Base-by-base conservation (phyloP, 1,139 yeast genomes). In the Scheffersomyces cryptocercus region DNA sequence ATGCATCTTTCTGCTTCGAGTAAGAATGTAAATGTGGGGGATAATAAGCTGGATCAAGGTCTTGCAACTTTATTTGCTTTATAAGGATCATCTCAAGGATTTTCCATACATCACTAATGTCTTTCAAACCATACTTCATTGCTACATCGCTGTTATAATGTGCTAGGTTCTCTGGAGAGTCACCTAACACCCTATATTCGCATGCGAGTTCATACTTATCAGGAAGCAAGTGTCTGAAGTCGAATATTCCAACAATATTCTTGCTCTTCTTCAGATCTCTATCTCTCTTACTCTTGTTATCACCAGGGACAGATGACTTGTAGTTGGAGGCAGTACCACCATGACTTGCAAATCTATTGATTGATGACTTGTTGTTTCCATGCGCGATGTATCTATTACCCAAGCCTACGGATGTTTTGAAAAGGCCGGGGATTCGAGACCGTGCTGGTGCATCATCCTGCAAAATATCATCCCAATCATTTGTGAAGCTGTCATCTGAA, bases 31-130 rank as follows among this genome's bases (percentile, higher is more conserved):
- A 26, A 15, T 33, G 41, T 15, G 44, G 40, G 5, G 43, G 46
- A 34, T 37, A 49, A 37, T 48, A 46, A 3, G 40, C 47, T 1
- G 58, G 55, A 45, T 45, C 46, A 4, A 53, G 40, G 10, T 48
- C 52, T 24, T 48, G 53, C 3, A 41, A 14, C 24, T 54, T 52
- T 26, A 62, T 62, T 40, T 65, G 70, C 41, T 70, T 72, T 3
- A 65, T 54, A 29, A 75, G 50, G 0, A 80, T 56, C 59, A 77
- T 67, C 35, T 76, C 80, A 20, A 85, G 57, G n/a, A 90, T 67
- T 45, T 72, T 77, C 98, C 98, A 91, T 34, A 88, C 84, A 49
- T 85, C 84, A 12, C 88, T 82, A 5, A 88, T 73, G 29, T 83
- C 90, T 3, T 64, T 64, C 38, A 78, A 75, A 0, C 87, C 91